A percentile compares a stretch with the other conserved stretches of the same genome.
Conservation (phyloP, 805 yeast species). For the Blastobotrys americana region DNA sequence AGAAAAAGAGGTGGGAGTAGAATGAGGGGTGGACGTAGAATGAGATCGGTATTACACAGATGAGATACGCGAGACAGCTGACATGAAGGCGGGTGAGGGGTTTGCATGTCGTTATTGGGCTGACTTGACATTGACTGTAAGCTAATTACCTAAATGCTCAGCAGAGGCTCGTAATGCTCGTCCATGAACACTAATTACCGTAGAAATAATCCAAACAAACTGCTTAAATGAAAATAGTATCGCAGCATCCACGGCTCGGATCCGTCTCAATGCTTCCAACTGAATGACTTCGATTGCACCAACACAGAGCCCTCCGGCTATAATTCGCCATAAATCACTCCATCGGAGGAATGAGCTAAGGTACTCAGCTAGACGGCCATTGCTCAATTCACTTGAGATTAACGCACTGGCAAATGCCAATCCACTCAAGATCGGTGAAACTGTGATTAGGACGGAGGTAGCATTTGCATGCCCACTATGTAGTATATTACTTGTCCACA, state of each 20-base stretch:
- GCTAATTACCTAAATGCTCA: no score
- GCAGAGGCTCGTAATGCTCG: neutral
- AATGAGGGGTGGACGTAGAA: no score
- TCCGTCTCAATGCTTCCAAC: neutral
- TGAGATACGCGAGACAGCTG: no score
- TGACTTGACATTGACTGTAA: no score
- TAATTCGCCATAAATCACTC: neutral
- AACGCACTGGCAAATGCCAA: neutral
- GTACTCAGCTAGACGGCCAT: neutral
- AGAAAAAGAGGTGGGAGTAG: no score
- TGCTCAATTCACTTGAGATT: conserved; percentile 4
- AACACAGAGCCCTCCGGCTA: neutral
- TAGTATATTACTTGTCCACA: neutral
- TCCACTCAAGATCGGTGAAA: neutral
- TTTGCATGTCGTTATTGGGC: no score
- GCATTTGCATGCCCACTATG: neutral
- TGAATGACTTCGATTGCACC: neutral
- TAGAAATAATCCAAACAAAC: neutral
- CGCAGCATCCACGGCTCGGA: neutral
- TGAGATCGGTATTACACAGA: no score
- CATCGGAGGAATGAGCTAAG: no score
- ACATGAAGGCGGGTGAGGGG: no score
- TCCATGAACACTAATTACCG: neutral
- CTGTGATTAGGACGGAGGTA: neutral
- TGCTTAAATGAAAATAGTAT: neutral